Base-by-base conservation (phyloP, 2,329 filamentous ascomycete species). In the Botrytis paeoniae region DNA sequence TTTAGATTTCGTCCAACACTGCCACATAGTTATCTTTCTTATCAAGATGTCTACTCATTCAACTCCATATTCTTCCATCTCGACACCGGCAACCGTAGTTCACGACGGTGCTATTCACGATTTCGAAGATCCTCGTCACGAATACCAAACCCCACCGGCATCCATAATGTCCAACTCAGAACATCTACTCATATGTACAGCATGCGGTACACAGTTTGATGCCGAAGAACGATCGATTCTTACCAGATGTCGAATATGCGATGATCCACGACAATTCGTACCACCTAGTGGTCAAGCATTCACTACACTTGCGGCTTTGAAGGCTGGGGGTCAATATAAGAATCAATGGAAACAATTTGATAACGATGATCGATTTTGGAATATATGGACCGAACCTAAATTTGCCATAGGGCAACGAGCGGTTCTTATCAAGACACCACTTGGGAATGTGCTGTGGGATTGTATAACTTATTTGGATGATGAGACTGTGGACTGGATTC, bases 391-490 rank as follows among this genome's bases (percentile, higher is more conserved):
- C 0, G 81, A 83, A 54, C 89, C 89, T 43, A 85, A 90, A 80
- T 83, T 94, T 74, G 93, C 85, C 71, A 96, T 96, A 75, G 93
- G 93, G 1, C 91, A 96, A 81, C 87, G 93, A 45, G 90, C 90
- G 32, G 86, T 94, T 64, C 83, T 97, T 3, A 83, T 95, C 20
- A 84, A 86, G 68, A 93, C 92, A 0, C 84, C 87, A 0, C 73
- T 81, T 0, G 92, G 93, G 0, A 95, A 95, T 80, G 82, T 96
- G 1, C 86, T 96, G 2, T 97, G 93, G 93, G 93, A 96, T 81
- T 89, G 91, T 75, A 84, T 96, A 73, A 87, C 92, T 0, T 88
- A 89, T 75, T 83, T 96, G 4, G 91, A 95, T 79, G 82, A 86
- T 1, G 85, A 85, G 5, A 95, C 92, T 0, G 81, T 92, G 0